phyloP scores from a whole-genome alignment of 2,329 filamentous ascomycete genomes.

The Sarocladiaceae sp. region DNA sequence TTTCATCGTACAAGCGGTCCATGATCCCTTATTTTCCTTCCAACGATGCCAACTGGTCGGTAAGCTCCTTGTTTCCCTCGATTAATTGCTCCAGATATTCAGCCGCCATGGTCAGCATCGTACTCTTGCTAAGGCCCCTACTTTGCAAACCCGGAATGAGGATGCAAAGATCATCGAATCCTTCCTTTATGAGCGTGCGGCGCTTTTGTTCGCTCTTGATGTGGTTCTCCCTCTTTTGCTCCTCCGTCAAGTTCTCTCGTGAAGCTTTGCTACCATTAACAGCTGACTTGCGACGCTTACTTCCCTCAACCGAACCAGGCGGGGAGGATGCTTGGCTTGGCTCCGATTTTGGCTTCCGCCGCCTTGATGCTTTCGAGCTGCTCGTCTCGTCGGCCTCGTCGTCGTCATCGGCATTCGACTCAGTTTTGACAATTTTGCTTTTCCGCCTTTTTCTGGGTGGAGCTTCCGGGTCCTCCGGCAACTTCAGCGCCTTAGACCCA shows the following conservation, averaged over 20 bases:
- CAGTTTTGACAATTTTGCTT: conserved; percentile 43
- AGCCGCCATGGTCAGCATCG: conserved; percentile 68
- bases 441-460: conserved; percentile 51
- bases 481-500: conserved; percentile 14
- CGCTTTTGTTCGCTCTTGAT: conserved; percentile 86
- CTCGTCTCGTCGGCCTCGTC: conserved; percentile 37
- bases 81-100: conserved; percentile 75
- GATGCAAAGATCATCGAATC: conserved; percentile 74
- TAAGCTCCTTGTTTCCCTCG: conserved; percentile 60
- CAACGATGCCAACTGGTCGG: conserved; percentile 43
- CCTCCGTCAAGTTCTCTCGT: conserved; percentile 72
- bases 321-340: conserved; percentile 13
- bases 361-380: conserved; percentile 17
- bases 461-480: conserved; percentile 30
- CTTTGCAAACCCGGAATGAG: conserved; percentile 71
- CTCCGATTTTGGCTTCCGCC: conserved; percentile 2
- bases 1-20: neutral
- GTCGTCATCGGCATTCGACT: conserved; percentile 35
- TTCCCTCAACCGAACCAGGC: conserved; percentile 25
- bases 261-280: conserved; percentile 38
- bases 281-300: conserved; percentile 48
- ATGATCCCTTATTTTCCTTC: conserved; percentile 23
- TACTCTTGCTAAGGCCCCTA: conserved; percentile 79
- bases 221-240: conserved; percentile 81
- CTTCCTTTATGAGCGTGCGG: conserved; percentile 74